Base-by-base conservation (phyloP, 139 green algal species). In the Nannochloris sp. region DNA sequence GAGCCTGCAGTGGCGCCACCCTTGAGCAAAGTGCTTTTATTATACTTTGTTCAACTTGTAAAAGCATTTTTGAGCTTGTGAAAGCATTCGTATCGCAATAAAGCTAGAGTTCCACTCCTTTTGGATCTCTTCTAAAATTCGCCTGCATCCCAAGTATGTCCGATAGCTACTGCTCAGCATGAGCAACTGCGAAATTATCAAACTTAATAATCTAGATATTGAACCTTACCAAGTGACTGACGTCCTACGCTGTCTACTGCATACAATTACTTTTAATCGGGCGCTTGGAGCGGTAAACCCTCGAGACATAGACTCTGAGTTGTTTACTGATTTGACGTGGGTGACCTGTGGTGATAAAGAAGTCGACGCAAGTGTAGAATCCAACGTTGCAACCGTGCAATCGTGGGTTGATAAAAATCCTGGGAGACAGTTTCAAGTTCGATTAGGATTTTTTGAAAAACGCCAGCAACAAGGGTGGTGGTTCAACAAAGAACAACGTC, bases 251-350 rank as follows among this genome's bases (percentile, higher is more conserved):
- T 88, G 87, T 57, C 44, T 97, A 15, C 58, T 97, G 32, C 92
- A 97, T 74, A 97, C 92, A 19, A 93, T 97, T 35, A 66, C 97
- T 4, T 97, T 97, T 70, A 90, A 91, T 68, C 66, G 92, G 3
- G 80, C 92, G 1, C 75, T 97, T 23, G 92, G 92, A 1, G 75
- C 84, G 13, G 83, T 96, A 7, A 72, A 71, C 30, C 90, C 92
- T 0, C 37, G 68, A 4, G 92, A 97, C 37, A 79, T 92, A 6
- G 89, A 96, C 58, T 87, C 75, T 4, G 86, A 96, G 71, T 83
- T 97, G 3, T 92, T 97, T 56, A n/a, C n/a, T n/a, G 85, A 97
- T 47, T 71, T 97, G 23, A 94, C 87, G 23, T 97, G 93, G 71
- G 90, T 95, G 56, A 68, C 82, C 31, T 93, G 86, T 53, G 90